These are phyloP conservation scores for Hypoxylon sp. DNA, from an alignment of 2,329 filamentous ascomycete genomes.

Conservation along the genomic window DNA sequence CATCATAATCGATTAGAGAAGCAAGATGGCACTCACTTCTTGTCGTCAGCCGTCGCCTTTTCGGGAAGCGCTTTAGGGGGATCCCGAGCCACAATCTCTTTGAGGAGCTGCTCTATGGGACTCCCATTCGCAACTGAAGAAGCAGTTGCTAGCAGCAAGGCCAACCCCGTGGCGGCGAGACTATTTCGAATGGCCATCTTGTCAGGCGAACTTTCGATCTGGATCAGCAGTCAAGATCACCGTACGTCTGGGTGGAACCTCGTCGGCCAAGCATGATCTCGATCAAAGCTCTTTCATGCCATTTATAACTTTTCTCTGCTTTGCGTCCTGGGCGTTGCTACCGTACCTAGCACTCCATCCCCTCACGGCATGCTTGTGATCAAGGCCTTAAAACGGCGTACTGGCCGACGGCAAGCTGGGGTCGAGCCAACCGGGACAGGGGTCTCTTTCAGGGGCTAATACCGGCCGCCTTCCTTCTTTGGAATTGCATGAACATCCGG, in stretches of 20 bases:
- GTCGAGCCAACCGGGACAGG: conserved; percentile 25
- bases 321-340: no score
- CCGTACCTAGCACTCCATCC: conserved; percentile 10
- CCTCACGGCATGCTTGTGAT: conserved; percentile 14
- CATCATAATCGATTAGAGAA: background rate
- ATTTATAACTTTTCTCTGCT: conserved; percentile 33
- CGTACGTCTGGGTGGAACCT: conserved; percentile 4
- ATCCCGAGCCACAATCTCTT: conserved; percentile 42
- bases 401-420: conserved; percentile 30
- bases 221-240: conserved; percentile 10
- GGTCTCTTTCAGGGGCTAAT: conserved; percentile 27
- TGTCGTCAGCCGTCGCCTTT: conserved; percentile 47
- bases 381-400: conserved; percentile 9
- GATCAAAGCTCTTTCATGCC: background rate
- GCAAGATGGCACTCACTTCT: conserved; percentile 40
- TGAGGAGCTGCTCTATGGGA: conserved; percentile 40
- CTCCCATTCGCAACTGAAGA: conserved; percentile 34
- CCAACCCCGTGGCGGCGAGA: conserved; percentile 43
- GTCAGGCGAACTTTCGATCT: conserved; percentile 16
- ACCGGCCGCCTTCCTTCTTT: conserved; percentile 45
- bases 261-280: background rate
- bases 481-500: conserved; percentile 42
- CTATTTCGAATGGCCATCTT: conserved; percentile 45
- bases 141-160: conserved; percentile 41
- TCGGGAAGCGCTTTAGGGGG: conserved; percentile 47